Evolutionary conservation across 2,329 filamentous ascomycete genomes (phyloP).

Genomic region (Fusarium sp.): DNA sequence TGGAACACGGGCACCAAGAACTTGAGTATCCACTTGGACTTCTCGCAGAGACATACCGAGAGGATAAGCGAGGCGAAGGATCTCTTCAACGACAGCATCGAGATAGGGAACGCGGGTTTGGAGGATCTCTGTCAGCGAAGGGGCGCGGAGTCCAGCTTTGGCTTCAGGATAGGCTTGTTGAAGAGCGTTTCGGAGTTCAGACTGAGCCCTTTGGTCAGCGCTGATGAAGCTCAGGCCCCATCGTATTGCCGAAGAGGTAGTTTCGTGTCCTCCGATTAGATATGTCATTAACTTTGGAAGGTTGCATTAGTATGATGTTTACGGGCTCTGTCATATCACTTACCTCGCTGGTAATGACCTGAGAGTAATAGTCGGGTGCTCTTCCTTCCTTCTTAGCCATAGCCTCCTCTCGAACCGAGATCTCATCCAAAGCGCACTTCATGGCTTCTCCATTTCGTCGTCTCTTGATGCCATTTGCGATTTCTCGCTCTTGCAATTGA

Average conservation of each 20-base stretch:
- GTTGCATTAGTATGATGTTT: background rate
- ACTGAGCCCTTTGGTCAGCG: constrained; percentile 19
- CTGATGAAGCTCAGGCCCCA: constrained; percentile 32
- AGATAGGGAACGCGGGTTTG: constrained; percentile 27
- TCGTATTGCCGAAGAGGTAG: constrained; percentile 21
- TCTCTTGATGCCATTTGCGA: constrained; percentile 6
- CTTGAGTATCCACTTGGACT: constrained; percentile 21
- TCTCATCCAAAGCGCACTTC: constrained; percentile 29
- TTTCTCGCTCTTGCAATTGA: constrained; percentile 3
- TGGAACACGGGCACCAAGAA: constrained; percentile 20
- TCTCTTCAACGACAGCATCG: constrained; percentile 29
- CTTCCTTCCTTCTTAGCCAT: constrained; percentile 26
- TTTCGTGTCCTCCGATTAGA: constrained; percentile 30
- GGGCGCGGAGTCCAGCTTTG: constrained; percentile 1
- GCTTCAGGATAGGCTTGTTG: constrained; percentile 13
- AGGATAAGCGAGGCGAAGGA: constrained; percentile 17
- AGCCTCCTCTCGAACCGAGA: constrained; percentile 20
- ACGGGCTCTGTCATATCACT: background rate
- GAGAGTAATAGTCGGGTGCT: constrained; percentile 19
- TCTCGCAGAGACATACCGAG: constrained; percentile 20
- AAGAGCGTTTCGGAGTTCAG: constrained; percentile 1
- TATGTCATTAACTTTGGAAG: constrained; percentile 17
- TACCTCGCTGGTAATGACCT: constrained; percentile 24
- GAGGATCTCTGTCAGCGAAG: constrained; percentile 17
- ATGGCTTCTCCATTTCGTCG: constrained; percentile 18